Conservation (phyloP, 352 stramenopile genomes). For the Phytophthora aleatoria region DNA sequence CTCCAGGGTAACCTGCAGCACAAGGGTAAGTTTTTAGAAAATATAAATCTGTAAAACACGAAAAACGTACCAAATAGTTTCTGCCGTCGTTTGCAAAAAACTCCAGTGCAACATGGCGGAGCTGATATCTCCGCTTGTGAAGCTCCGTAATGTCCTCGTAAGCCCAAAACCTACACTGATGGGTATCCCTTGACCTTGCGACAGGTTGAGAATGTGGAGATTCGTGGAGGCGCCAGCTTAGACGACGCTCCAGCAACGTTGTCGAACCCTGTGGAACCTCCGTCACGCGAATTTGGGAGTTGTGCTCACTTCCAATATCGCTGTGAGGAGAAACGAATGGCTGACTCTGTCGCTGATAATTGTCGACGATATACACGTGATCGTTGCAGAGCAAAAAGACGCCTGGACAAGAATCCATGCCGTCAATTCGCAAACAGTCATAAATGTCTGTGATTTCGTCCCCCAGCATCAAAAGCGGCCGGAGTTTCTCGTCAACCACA, state of each 20-base stretch:
- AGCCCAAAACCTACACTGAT: constrained; percentile 74
- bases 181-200: constrained; percentile 43
- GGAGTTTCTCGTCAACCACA: constrained; percentile 66
- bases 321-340: constrained; percentile 6
- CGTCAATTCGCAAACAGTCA: constrained; percentile 74
- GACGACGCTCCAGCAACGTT: constrained; percentile 56
- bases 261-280: constrained; percentile 55
- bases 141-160: constrained; percentile 80
- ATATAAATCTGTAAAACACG: background rate
- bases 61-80: constrained; percentile 69
- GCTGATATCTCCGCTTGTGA: constrained; percentile 77
- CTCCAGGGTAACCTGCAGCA: constrained; percentile 65
- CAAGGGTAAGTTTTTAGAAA: background rate
- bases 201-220: constrained; percentile 16
- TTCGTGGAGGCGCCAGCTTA: constrained; percentile 45
- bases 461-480: constrained; percentile 62
- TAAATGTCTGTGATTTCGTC: constrained; percentile 73
- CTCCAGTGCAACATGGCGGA: constrained; percentile 75
- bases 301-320: constrained; percentile 19
- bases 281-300: constrained; percentile 42
- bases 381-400: constrained; percentile 74
- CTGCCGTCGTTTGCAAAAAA: constrained; percentile 76
- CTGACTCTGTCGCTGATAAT: constrained; percentile 57
- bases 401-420: constrained; percentile 77
- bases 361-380: constrained; percentile 76